These are phyloP conservation scores for Lecanicillium sp. DNA, from an alignment of 2,329 filamentous ascomycete genomes.

Conservation along the genomic window DNA sequence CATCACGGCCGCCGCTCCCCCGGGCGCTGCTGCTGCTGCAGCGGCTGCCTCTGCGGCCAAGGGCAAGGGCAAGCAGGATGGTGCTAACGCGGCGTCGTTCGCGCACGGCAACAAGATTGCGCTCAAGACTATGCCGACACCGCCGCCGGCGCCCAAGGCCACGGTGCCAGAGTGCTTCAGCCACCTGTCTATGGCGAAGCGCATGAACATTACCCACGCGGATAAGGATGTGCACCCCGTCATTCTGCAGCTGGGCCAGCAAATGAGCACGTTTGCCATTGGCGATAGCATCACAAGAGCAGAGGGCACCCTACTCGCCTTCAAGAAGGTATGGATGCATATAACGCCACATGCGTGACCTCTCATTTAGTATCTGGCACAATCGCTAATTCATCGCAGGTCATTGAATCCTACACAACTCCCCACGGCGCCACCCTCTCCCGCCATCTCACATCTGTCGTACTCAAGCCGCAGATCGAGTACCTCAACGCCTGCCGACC, in stretches of 20 bases:
- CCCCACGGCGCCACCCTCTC: slow-evolving; percentile 78
- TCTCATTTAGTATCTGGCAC: too few relatives aligned
- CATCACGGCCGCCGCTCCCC: slow-evolving; percentile 37
- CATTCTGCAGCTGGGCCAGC: slow-evolving; percentile 77
- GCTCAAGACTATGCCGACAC: slow-evolving; percentile 33
- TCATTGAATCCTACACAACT: slow-evolving; percentile 89
- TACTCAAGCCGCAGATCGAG: slow-evolving; percentile 90
- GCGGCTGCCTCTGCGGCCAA: slow-evolving; percentile 40
- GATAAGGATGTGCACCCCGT: slow-evolving; percentile 79
- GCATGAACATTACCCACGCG: slow-evolving; percentile 50
- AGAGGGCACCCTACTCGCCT: slow-evolving; percentile 79
- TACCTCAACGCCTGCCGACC: slow-evolving; percentile 92
- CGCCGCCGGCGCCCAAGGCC: slow-evolving; percentile 46
- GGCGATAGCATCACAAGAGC: slow-evolving; percentile 85
- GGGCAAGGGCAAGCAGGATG: slow-evolving; percentile 42
- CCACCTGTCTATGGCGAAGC: slow-evolving; percentile 66
- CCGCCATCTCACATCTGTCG: slow-evolving; percentile 84
- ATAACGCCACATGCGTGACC: too few relatives aligned
- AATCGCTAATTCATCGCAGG: slow-evolving; percentile 39
- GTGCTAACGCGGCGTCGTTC: slow-evolving; percentile 29
- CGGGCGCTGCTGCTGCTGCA: slow-evolving; percentile 28
- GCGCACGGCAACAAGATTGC: slow-evolving; percentile 22
- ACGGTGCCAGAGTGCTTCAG: slow-evolving; percentile 69
- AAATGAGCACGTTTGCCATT: slow-evolving; percentile 83
- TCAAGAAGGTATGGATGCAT: slow-evolving; percentile 78